Evolutionary conservation across 345 rosid genomes (phyloP), one percentile per base, ranked within the genome.

Genomic region (Arabidopsis suecica): DNA sequence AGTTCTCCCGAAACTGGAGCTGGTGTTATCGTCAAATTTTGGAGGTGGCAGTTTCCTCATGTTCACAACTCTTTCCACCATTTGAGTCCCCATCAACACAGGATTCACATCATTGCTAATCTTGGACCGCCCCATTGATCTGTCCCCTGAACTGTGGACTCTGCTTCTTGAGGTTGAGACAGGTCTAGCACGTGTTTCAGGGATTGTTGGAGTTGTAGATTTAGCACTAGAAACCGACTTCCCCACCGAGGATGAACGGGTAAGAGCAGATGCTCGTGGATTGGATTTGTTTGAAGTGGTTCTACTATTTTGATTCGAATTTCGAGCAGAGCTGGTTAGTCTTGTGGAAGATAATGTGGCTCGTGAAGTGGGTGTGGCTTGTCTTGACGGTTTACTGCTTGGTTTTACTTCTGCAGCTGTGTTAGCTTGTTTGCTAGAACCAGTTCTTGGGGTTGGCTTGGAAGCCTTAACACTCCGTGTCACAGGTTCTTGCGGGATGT

Each of bases 41-140:
- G 95, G 93, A 58, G 96, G 93, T 55, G 83, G 89, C 12, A 90
- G 81, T 73, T 89, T 93, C 78, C 96, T 83, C 95, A 90, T 88
- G 86, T 90, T 93, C 55, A 93, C 89, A 42, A 93, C 88, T 80
- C 98, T 83, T 73, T 93, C 96, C 45, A 93, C 96, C 96, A 88
- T 93, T 80, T 88, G 85, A 23, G 88, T 84, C 61, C 98, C 98
- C 13, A 87, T 80, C 38, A 82, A 67, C 2, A 82, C 90, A 23
- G 96, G 98, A 83, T 83, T 90, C 65, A 90, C 95, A 69, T 90
- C 95, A 67, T 68, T 38, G 61, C 79, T 81, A 51, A 38, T 82
- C 72, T 82, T 86, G 11, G 85, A 37, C 62, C 82, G 78, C 61
- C 84, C 79, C 44, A 82, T 81, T 58, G 85, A 78, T 76, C 82